Evolutionary conservation across 345 rosid species (phyloP).

Genomic region (Salix koriyanagi): DNA sequence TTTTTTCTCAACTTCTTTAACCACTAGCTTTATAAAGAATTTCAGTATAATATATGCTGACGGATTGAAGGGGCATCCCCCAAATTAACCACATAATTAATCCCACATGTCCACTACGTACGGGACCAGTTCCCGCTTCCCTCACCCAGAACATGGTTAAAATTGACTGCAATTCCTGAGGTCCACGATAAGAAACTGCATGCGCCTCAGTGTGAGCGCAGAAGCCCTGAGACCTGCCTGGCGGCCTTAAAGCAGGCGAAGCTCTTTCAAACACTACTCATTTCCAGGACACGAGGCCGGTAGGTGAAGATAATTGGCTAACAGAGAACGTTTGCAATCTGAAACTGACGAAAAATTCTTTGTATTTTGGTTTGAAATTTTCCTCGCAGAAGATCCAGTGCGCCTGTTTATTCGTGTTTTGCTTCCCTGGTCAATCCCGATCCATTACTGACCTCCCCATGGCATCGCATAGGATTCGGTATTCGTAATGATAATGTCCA

Average conservation of each 20-base stretch:
- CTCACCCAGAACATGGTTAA: background rate
- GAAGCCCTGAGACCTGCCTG: background rate
- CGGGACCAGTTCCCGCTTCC: background rate
- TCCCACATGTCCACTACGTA: background rate
- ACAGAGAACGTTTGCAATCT: background rate
- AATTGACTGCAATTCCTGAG: conserved; percentile 10
- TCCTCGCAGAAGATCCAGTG: background rate
- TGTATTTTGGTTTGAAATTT: background rate
- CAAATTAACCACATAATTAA: background rate
- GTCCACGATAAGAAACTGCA: background rate
- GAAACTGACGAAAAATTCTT: background rate
- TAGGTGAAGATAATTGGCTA: background rate
- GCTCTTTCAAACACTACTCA: background rate
- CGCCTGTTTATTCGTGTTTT: background rate
- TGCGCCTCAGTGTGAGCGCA: background rate
- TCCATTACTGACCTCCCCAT: too few relatives aligned
- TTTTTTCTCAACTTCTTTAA: too few relatives aligned
- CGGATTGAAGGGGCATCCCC: too few relatives aligned
- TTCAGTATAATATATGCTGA: too few relatives aligned
- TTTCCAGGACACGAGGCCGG: background rate
- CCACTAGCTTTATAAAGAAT: too few relatives aligned
- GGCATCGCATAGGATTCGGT: too few relatives aligned
- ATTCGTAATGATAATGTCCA: too few relatives aligned
- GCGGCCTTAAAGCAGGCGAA: background rate
- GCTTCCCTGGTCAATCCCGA: too few relatives aligned